Evolutionary conservation across 2,329 filamentous ascomycete genomes (phyloP).

Genomic region (Coniochaeta sp.): DNA sequence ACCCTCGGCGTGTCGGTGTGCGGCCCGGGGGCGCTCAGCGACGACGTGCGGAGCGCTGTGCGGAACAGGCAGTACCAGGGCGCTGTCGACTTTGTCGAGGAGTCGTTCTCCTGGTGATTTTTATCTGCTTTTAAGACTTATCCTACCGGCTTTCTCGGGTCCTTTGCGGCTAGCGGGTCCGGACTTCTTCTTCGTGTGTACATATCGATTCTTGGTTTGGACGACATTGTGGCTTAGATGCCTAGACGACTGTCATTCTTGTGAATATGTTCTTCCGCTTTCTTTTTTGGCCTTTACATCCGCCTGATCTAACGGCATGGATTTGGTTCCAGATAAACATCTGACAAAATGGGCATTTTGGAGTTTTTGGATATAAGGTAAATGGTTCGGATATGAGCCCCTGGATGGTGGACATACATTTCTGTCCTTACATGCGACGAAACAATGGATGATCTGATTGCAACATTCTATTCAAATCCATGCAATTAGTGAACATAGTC

Average conservation of each 20-base stretch:
- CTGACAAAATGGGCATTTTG: not conserved
- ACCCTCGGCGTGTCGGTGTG: conserved; percentile 69
- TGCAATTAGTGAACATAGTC: not conserved
- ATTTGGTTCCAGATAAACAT: not conserved
- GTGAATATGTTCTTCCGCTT: not conserved
- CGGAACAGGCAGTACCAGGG: conserved; percentile 55
- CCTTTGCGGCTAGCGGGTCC: not conserved
- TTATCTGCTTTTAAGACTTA: too few species aligned
- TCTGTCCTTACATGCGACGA: not conserved
- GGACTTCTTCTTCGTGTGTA: not conserved
- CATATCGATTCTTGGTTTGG: not conserved
- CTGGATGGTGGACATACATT: not conserved
- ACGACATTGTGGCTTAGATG: not conserved
- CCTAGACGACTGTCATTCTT: conserved; percentile 1
- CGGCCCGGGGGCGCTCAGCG: conserved; percentile 64
- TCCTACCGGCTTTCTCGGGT: not conserved
- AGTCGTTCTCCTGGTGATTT: conserved; percentile 58
- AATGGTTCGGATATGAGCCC: not conserved
- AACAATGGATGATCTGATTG: not conserved
- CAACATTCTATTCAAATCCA: not conserved
- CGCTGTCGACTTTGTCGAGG: conserved; percentile 71
- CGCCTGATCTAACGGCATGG: not conserved
- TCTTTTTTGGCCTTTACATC: not conserved
- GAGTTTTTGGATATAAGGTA: not conserved
- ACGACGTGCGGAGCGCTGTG: conserved; percentile 65